phyloP scores from a whole-genome alignment of 2,329 filamentous ascomycete genomes.

The Mycosphaerella arachidis region DNA sequence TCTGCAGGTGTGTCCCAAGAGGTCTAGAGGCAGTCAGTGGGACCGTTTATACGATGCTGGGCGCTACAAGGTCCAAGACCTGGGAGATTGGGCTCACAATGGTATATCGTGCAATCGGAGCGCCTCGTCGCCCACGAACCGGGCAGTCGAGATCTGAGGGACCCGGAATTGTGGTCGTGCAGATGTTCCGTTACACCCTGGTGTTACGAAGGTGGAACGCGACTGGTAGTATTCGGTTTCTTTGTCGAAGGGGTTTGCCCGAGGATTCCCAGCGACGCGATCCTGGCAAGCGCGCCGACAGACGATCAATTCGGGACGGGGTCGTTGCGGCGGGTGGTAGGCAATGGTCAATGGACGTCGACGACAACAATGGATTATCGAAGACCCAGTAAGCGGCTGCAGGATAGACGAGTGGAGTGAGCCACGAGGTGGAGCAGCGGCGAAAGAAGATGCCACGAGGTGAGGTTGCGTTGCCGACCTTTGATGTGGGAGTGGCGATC shows the following conservation, averaged over 20 bases:
- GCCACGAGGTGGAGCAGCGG: constrained; percentile 1
- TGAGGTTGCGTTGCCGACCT: constrained; percentile 26
- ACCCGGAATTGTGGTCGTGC: constrained; percentile 45
- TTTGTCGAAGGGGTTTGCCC: constrained; percentile 37
- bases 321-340: constrained; percentile 7
- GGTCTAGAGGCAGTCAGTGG: constrained; percentile 42
- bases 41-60: constrained; percentile 35
- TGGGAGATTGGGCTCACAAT: constrained; percentile 38
- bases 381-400: not conserved
- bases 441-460: constrained; percentile 16
- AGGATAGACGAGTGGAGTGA: not conserved
- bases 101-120: constrained; percentile 27
- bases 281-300: constrained; percentile 18
- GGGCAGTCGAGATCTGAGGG: constrained; percentile 35
- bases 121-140: constrained; percentile 35
- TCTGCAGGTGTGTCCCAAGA: constrained; percentile 42
- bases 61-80: constrained; percentile 32
- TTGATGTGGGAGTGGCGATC: constrained; percentile 43
- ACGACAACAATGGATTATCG: constrained; percentile 4
- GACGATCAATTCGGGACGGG: not conserved
- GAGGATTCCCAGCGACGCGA: constrained; percentile 30
- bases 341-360: not conserved
- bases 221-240: constrained; percentile 21
- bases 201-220: constrained; percentile 29
- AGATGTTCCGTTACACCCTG: constrained; percentile 42